Evolutionary conservation across 768 basidiomycete species (phyloP).

Genomic region (Phaeotremella skinneri): DNA sequence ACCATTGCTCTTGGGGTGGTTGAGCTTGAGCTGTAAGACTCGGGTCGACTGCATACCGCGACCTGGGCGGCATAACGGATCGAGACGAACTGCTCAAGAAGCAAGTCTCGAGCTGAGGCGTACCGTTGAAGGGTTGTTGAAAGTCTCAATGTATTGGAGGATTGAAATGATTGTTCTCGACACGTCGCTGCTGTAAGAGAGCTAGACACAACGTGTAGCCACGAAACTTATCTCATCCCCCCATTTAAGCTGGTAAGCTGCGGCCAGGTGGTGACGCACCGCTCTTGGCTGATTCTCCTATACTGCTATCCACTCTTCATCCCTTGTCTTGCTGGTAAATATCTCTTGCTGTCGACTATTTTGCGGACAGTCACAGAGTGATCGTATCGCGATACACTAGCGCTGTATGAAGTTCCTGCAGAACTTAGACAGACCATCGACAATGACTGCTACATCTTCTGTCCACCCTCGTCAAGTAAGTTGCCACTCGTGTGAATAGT

Average conservation of each 20-base stretch:
- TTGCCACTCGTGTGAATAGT: neutral
- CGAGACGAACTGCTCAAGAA: no score
- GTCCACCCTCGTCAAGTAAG: neutral
- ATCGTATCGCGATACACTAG: no score
- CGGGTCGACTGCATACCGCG: conserved; percentile 48
- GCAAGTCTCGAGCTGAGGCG: no score
- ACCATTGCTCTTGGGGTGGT: conserved; percentile 14
- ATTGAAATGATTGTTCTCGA: neutral
- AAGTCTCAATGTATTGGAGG: no score
- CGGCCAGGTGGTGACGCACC: neutral
- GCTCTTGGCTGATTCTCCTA: neutral
- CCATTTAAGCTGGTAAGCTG: neutral
- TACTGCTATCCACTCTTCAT: neutral
- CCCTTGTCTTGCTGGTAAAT: no score
- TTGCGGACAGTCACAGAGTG: no score
- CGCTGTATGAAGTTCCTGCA: neutral
- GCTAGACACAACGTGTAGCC: neutral
- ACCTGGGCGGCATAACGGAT: conserved; percentile 43
- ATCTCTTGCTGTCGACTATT: no score
- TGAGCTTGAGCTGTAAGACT: conserved; percentile 29
- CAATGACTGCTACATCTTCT: neutral
- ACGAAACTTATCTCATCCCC: neutral
- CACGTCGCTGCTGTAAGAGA: conserved; percentile 7
- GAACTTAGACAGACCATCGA: neutral
- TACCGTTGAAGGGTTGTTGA: no score